Evolutionary conservation across 2,329 filamentous ascomycete species (phyloP).

Genomic region (Paecilomyces fulvus): DNA sequence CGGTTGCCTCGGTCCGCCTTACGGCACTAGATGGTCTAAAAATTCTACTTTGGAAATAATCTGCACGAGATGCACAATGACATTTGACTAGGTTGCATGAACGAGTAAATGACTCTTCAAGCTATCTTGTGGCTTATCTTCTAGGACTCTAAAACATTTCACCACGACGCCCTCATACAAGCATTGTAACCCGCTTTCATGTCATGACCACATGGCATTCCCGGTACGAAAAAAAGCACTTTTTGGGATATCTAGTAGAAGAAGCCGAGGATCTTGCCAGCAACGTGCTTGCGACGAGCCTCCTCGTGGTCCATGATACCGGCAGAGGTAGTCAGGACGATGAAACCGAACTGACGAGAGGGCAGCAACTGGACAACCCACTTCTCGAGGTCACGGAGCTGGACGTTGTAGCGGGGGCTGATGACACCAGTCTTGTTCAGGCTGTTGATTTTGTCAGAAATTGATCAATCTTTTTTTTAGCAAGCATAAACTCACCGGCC

Average conservation of each 20-base stretch:
- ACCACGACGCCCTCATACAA: conserved; percentile 15
- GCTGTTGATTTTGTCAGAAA: conserved; percentile 22
- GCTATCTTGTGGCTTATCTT: conserved; percentile 18
- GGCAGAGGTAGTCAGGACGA: conserved; percentile 97
- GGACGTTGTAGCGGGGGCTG: conserved; percentile 98
- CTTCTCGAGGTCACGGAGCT: conserved; percentile 96
- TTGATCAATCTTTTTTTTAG: conserved; percentile 1
- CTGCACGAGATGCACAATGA: conserved; percentile 6
- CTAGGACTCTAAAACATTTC: conserved; percentile 16
- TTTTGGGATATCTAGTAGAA: conserved; percentile 66
- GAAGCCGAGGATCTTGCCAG: conserved; percentile 99
- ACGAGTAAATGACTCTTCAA: conserved; percentile 8
- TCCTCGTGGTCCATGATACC: conserved; percentile 99
- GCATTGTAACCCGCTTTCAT: conserved; percentile 11
- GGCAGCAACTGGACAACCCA: conserved; percentile 99
- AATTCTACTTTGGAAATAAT: conserved; percentile 1
- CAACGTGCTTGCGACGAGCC: conserved; percentile 96
- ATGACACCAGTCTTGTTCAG: conserved; percentile 99
- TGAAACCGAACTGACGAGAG: conserved; percentile 99
- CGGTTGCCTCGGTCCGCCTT: conserved; percentile 6
- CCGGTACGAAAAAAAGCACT: conserved; percentile 20
- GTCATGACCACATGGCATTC: conserved; percentile 10
- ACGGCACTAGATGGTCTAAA: not conserved
- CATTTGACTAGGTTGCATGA: conserved; percentile 3
- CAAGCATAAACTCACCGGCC: conserved; percentile 53